A percentile compares a stretch with the other conserved stretches of the same genome.
phyloP scores from a whole-genome alignment of 1,284 basidiomycete species.

The Ganoderma meredithae region DNA sequence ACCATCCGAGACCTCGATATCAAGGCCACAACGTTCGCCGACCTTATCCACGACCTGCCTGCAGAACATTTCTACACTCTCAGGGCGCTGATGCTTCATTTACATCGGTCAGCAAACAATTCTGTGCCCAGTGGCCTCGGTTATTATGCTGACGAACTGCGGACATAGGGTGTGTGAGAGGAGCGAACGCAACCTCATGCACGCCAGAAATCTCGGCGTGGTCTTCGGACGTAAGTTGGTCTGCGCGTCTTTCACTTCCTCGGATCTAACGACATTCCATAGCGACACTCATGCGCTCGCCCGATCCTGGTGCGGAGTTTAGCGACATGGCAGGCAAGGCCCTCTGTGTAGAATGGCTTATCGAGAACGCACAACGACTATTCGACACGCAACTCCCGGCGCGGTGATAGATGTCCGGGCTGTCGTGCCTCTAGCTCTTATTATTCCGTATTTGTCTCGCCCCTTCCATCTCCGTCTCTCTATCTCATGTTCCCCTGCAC shows the following conservation, averaged over 20 bases:
- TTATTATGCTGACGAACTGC: neutral
- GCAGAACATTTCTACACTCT: conserved; percentile 90
- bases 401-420: conserved; percentile 1
- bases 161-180: conserved; percentile 70
- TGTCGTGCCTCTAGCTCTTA: conserved; percentile 1
- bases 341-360: conserved; percentile 89
- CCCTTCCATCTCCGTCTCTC: conserved; percentile 3
- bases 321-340: conserved; percentile 97
- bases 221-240: conserved; percentile 93
- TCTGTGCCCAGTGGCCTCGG: neutral
- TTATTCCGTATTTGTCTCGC: conserved; percentile 26
- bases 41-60: conserved; percentile 83
- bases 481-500: conserved; percentile 6
- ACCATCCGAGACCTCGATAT: conserved; percentile 69
- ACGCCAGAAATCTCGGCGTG: conserved; percentile 95
- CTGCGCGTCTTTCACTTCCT: conserved; percentile 8
- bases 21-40: conserved; percentile 70
- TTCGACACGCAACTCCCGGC: conserved; percentile 46
- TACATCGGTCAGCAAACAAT: conserved; percentile 69
- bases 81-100: conserved; percentile 84
- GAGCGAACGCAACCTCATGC: conserved; percentile 90
- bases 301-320: conserved; percentile 89
- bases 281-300: conserved; percentile 95
- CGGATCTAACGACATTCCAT: conserved; percentile 32
- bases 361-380: conserved; percentile 83